phyloP scores from a whole-genome alignment of 2,329 filamentous ascomycete genomes.

The Colletotrichum navitas region DNA sequence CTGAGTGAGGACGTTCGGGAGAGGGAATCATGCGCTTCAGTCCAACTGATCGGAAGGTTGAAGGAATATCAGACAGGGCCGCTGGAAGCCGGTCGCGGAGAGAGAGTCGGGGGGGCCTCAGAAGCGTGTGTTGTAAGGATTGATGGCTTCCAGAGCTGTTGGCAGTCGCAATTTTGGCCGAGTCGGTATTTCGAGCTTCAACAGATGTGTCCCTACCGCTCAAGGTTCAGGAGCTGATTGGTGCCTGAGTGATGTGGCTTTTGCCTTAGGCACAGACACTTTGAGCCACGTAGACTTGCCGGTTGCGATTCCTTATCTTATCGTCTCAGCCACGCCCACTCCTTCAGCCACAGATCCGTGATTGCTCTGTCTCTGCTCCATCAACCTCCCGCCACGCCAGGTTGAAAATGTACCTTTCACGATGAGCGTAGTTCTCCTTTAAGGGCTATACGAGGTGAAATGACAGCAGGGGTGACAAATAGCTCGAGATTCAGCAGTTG shows the following conservation, averaged over 20 bases:
- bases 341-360: background rate
- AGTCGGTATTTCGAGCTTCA: constrained; percentile 43
- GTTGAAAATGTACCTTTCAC: background rate
- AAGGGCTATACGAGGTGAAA: background rate
- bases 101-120: constrained; percentile 20
- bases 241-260: constrained; percentile 39
- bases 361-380: background rate
- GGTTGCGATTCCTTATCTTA: constrained; percentile 3
- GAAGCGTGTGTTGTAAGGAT: constrained; percentile 36
- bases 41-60: background rate
- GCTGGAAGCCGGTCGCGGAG: constrained; percentile 41
- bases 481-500: fast-evolving
- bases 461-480: background rate
- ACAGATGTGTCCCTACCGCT: constrained; percentile 44
- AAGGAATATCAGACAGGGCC: constrained; percentile 3
- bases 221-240: constrained; percentile 40
- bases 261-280: constrained; percentile 26
- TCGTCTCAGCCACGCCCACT: background rate
- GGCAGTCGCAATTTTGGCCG: constrained; percentile 42
- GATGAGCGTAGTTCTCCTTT: background rate
- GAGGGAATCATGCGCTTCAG: constrained; percentile 29
- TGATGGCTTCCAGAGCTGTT: constrained; percentile 44
- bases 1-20: constrained; percentile 20
- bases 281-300: constrained; percentile 20
- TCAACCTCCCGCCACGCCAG: background rate